These are phyloP conservation scores for Solanum etuberosum DNA, from an alignment of 257 asterid species.

Conservation along the genomic window DNA sequence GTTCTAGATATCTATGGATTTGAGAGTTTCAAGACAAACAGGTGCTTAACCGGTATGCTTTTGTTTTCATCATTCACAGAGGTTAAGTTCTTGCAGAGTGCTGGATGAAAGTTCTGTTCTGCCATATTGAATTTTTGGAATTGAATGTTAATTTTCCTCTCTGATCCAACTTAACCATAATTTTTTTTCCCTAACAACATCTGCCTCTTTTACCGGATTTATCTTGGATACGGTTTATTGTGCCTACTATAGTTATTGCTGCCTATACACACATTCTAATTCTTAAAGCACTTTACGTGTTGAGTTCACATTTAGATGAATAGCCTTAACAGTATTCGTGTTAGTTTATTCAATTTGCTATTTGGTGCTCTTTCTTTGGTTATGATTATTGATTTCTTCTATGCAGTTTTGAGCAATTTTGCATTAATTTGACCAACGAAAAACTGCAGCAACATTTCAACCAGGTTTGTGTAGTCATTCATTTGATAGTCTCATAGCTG, in stretches of 20 bases:
- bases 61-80: constrained; percentile 45
- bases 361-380: neutral
- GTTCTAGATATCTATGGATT: constrained; percentile 95
- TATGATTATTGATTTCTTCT: constrained; percentile 2
- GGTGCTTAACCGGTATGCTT: constrained; percentile 99
- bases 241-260: neutral
- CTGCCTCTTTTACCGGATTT: neutral
- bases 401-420: constrained; percentile 94
- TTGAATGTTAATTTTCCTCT: neutral
- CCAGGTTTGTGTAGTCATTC: constrained; percentile 41
- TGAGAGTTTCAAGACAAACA: constrained; percentile 98
- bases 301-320: neutral
- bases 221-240: neutral
- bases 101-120: constrained; percentile 18
- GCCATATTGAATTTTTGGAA: neutral
- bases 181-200: neutral
- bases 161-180: neutral
- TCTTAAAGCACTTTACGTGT: neutral
- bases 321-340: neutral
- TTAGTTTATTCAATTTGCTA: neutral
- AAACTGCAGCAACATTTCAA: constrained; percentile 94
- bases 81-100: constrained; percentile 29
- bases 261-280: neutral
- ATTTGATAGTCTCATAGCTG: neutral
- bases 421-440: constrained; percentile 93